A percentile compares a stretch with the other conserved stretches of the same genome.
phyloP scores from a whole-genome alignment of 1,284 basidiomycete species.

The Amylostereum areolatum region DNA sequence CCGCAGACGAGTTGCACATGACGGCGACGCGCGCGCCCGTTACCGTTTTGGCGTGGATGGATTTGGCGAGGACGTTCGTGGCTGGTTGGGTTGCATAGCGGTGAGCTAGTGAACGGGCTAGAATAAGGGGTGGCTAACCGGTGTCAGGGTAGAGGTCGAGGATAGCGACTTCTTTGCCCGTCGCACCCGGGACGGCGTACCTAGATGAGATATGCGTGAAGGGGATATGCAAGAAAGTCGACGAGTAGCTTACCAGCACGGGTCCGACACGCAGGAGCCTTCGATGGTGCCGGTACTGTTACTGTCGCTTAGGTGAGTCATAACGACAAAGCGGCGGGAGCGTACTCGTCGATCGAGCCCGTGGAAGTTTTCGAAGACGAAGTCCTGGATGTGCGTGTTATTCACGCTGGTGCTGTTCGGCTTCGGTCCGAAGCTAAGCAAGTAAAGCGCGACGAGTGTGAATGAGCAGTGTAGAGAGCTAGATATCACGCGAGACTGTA shows the following conservation, averaged over 20 bases:
- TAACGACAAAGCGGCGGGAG: constrained; percentile 2
- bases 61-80: constrained; percentile 41
- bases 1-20: constrained; percentile 49
- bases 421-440: constrained; percentile 27
- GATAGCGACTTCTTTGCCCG: constrained; percentile 53
- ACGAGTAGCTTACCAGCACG: constrained; percentile 38
- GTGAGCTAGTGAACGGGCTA: not conserved
- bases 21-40: constrained; percentile 37
- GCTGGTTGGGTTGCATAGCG: constrained; percentile 21
- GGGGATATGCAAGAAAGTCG: no score
- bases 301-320: constrained; percentile 31
- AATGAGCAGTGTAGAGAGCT: not conserved
- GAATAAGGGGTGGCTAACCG: constrained; percentile 22
- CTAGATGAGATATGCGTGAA: constrained; percentile 5
- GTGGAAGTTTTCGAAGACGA: constrained; percentile 48
- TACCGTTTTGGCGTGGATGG: constrained; percentile 39
- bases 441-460: not conserved
- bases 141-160: constrained; percentile 51
- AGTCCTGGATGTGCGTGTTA: constrained; percentile 51
- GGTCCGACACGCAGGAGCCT: constrained; percentile 50
- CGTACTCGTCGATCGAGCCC: constrained; percentile 52
- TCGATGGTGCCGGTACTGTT: constrained; percentile 31
- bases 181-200: constrained; percentile 45
- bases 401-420: constrained; percentile 39
- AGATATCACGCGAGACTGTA: constrained; percentile 9